phyloP scores from a whole-genome alignment of 2,329 filamentous ascomycete species.

The Lachnellula hyalina region DNA sequence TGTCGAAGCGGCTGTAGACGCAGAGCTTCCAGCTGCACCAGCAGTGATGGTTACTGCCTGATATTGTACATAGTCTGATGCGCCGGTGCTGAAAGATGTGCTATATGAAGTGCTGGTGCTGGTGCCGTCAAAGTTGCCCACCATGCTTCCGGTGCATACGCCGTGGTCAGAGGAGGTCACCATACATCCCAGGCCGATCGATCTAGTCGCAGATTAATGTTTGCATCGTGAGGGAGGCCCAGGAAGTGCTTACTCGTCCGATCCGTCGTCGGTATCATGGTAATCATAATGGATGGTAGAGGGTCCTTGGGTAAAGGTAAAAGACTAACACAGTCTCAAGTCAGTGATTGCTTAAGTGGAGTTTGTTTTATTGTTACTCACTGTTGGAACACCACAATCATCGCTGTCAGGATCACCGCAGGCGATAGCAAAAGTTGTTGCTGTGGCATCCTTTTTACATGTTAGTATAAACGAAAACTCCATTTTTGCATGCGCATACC shows the following conservation, averaged over 20 bases:
- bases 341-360: neutral
- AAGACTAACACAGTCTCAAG: neutral
- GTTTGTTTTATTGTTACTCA: neutral
- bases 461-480: neutral
- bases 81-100: slow-evolving; percentile 3
- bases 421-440: slow-evolving; percentile 18
- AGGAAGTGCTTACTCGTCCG: neutral
- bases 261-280: neutral
- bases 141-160: slow-evolving; percentile 6
- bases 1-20: slow-evolving; percentile 2
- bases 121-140: neutral
- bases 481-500: slow-evolving; percentile 1
- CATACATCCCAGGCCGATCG: slow-evolving; percentile 11
- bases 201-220: slow-evolving; percentile 1
- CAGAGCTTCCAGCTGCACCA: slow-evolving; percentile 5
- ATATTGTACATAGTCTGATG: neutral
- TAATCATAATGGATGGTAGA: slow-evolving; percentile 16
- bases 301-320: slow-evolving; percentile 23
- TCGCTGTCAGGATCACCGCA: slow-evolving; percentile 3
- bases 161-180: slow-evolving; percentile 12
- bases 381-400: slow-evolving; percentile 16
- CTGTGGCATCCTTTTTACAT: slow-evolving; percentile 11
- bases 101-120: neutral
- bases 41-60: slow-evolving; percentile 20
- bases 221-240: neutral